Percentiles rank a stretch among this genome's conserved stretches.
These are phyloP conservation scores for Colletotrichum australisinense DNA, from an alignment of 2,329 filamentous ascomycete genomes.

Conservation along the genomic window DNA sequence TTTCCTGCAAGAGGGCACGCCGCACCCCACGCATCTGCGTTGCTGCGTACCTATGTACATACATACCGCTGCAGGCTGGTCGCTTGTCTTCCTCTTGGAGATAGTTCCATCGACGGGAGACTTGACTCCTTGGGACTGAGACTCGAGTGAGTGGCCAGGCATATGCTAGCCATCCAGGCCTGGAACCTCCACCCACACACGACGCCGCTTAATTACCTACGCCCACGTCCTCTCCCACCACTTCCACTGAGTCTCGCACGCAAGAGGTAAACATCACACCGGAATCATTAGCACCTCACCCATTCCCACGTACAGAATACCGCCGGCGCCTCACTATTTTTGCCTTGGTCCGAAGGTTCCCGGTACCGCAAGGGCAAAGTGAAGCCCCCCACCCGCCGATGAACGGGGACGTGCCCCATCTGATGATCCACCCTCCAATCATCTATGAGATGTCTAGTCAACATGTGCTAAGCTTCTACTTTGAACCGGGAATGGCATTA, in stretches of 20 bases:
- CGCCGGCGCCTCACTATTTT: background rate
- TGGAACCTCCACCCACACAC: slow-evolving; percentile 20
- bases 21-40: slow-evolving; percentile 23
- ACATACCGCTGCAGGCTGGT: background rate
- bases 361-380: background rate
- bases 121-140: too few relatives aligned
- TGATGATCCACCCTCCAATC: slow-evolving; percentile 4
- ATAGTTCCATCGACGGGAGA: too few relatives aligned
- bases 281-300: too few relatives aligned
- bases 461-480: slow-evolving; percentile 30
- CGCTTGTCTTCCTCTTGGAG: too few relatives aligned
- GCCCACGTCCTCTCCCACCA: slow-evolving; percentile 3
- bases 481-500: background rate
- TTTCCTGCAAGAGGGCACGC: slow-evolving; percentile 22
- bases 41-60: too few relatives aligned
- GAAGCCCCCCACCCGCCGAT: slow-evolving; percentile 24
- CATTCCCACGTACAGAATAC: background rate
- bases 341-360: background rate
- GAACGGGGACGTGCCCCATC: slow-evolving; percentile 9
- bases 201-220: background rate
- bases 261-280: background rate
- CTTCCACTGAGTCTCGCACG: background rate
- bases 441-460: background rate
- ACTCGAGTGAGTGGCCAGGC: background rate
- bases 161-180: background rate